Evolutionary conservation across 2,329 filamentous ascomycete species (phyloP), one percentile per base, ranked within the genome.

Genomic region (Pseudodiploospora longispora): DNA sequence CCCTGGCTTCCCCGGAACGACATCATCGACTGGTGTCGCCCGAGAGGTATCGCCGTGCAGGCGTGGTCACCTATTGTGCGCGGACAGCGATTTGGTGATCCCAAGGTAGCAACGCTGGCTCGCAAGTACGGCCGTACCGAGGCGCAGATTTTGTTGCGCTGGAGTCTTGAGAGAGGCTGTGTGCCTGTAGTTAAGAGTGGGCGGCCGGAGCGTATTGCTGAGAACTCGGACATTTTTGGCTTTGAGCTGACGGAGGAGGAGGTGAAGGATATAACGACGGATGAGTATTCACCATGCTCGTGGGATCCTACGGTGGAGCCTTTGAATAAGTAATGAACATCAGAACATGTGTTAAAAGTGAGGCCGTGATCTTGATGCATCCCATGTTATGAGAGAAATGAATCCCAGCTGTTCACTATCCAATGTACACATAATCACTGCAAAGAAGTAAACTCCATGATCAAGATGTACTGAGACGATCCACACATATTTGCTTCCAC

Each of bases 1-100:
- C 90, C 90, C 1, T 96, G 88, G 89, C 78, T 89, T 36, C 74
- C 81, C 6, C 74, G 89, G n/a, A 68, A 73, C 27, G 88, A 95
- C 57, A 87, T 96, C 48, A 80, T 82, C 6, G 69, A 77, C 38
- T 96, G 89, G 88, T 85, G 85, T 54, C 63, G 72, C 50, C 71
- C 82, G 61, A 72, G 79, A 12, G 72, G 72, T 47, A 68, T 86
- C 19, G 74, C 79, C 30, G 61, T 85, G 10, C 73, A 88, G 64
- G 79, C 79, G 0, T 83, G 82, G 58, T 73, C 69, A 36, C 78
- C 80, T 9, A 67, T 83, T 36, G 76, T 81, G 1, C 69, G 74
- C 37, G 89, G 86, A 44, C 68, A 84, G 66, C 82, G 87, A 52
- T 80, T 82, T 50, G 78, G 82, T 35, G 84, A 94, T 50, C 68